Evolutionary conservation across 495 filamentous ascomycete species (phyloP).

Genomic region (Jackrogersella minutella): DNA sequence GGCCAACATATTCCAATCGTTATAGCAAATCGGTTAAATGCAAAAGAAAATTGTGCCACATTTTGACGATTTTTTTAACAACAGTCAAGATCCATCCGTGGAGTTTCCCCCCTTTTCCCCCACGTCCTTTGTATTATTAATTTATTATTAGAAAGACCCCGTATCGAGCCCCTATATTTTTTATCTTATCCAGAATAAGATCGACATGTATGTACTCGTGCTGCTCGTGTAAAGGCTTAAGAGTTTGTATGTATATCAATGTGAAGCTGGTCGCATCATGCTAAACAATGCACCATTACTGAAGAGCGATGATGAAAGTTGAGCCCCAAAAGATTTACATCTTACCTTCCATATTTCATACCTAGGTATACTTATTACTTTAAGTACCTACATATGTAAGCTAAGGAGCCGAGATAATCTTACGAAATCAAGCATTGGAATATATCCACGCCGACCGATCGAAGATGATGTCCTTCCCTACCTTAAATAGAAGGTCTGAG

Average conservation of each 20-base stretch:
- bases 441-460: too few species aligned
- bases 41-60: slow-evolving; percentile 23
- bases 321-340: too few species aligned
- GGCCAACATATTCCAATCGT: slow-evolving; percentile 25
- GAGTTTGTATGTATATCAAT: neutral
- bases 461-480: slow-evolving; percentile 8
- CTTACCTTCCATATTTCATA: neutral
- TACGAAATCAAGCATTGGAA: neutral
- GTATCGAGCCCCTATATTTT: slow-evolving; percentile 26
- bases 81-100: slow-evolving; percentile 29
- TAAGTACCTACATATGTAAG: neutral
- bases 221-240: slow-evolving; percentile 19
- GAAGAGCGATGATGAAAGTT: neutral
- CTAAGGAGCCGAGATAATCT: too few species aligned
- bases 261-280: slow-evolving; percentile 26
- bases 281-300: neutral
- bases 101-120: slow-evolving; percentile 31
- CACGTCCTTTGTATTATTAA: slow-evolving; percentile 23
- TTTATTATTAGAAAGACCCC: slow-evolving; percentile 16
- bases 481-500: slow-evolving; percentile 15
- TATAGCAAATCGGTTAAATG: slow-evolving; percentile 23
- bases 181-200: slow-evolving; percentile 18
- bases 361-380: too few species aligned
- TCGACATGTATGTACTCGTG: slow-evolving; percentile 16
- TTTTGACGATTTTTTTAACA: slow-evolving; percentile 7